Conservation (phyloP, 129 eudicot genomes). For the Apium graveolens region DNA sequence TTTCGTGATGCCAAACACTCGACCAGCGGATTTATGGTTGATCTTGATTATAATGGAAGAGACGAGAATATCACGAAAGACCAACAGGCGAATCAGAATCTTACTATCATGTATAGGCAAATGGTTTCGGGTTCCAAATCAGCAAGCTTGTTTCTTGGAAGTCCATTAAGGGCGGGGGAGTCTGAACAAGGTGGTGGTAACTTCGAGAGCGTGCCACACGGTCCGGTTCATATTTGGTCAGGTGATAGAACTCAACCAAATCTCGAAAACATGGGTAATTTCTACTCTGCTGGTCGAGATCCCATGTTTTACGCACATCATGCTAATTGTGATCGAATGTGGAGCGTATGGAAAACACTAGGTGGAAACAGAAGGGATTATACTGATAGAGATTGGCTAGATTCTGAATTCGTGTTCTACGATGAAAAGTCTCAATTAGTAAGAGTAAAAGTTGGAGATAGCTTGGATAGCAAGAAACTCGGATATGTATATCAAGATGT, state of each 20-base stretch:
- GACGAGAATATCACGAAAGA: slow-evolving; percentile 5
- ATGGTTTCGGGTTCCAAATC: slow-evolving; percentile 41
- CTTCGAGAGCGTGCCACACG: slow-evolving; percentile 39
- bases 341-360: slow-evolving; percentile 45
- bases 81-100: slow-evolving; percentile 21
- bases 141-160: slow-evolving; percentile 25
- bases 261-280: slow-evolving; percentile 48
- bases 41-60: slow-evolving; percentile 27
- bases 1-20: slow-evolving; percentile 37
- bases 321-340: slow-evolving; percentile 47
- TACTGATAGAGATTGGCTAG: slow-evolving; percentile 37
- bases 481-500: slow-evolving; percentile 43
- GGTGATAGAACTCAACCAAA: slow-evolving; percentile 30
- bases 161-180: slow-evolving; percentile 32
- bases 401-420: slow-evolving; percentile 43
- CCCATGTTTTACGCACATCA: slow-evolving; percentile 53
- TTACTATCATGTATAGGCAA: slow-evolving; percentile 40
- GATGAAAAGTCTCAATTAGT: slow-evolving; percentile 44
- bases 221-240: slow-evolving; percentile 38
- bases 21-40: slow-evolving; percentile 25
- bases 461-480: slow-evolving; percentile 29
- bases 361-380: slow-evolving; percentile 22
- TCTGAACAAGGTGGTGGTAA: slow-evolving; percentile 31
- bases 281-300: slow-evolving; percentile 57
- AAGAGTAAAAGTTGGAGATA: slow-evolving; percentile 35